phyloP scores from a whole-genome alignment of 2,329 filamentous ascomycete species.

The Dactylellina leptospora region DNA sequence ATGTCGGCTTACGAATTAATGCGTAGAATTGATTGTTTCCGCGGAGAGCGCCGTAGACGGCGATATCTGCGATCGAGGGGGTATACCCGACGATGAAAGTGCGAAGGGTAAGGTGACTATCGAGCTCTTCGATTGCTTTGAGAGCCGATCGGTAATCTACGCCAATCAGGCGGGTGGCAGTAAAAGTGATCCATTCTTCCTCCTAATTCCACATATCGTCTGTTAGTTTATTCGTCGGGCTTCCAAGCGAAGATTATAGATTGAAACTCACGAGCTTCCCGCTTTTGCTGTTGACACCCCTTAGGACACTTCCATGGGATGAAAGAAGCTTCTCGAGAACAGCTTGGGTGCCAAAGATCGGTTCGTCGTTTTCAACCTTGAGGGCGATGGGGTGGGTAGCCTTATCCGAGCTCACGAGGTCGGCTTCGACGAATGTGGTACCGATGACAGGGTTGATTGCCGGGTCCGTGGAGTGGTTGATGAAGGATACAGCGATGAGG shows the following conservation, averaged over 20 bases:
- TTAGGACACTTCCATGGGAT: constrained; percentile 52
- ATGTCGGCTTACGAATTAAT: constrained; percentile 70
- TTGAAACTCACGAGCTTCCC: constrained; percentile 40
- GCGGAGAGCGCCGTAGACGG: constrained; percentile 82
- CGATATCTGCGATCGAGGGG: constrained; percentile 78
- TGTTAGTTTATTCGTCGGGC: background rate
- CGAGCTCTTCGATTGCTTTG: constrained; percentile 76
- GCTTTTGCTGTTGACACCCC: constrained; percentile 50
- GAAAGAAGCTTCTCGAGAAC: constrained; percentile 56
- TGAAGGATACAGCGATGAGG: constrained; percentile 55
- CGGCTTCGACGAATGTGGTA: constrained; percentile 55
- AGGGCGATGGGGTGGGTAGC: constrained; percentile 54
- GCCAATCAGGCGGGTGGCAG: constrained; percentile 63
- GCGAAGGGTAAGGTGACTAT: constrained; percentile 85
- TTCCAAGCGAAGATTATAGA: too few species aligned
- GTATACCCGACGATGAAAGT: constrained; percentile 85
- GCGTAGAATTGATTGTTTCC: constrained; percentile 80
- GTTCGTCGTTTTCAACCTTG: constrained; percentile 56
- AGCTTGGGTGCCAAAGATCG: constrained; percentile 55
- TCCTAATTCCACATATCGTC: constrained; percentile 57
- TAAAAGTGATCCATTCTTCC: constrained; percentile 68
- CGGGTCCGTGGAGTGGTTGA: constrained; percentile 54
- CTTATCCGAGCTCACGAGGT: constrained; percentile 55
- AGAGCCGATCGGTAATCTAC: constrained; percentile 86
- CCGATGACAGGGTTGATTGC: constrained; percentile 53